Percentiles rank a stretch among this genome's conserved stretches.
These are phyloP conservation scores for Sanguinoderma infundibulare DNA, from an alignment of 1,284 basidiomycete genomes.

Conservation along the genomic window DNA sequence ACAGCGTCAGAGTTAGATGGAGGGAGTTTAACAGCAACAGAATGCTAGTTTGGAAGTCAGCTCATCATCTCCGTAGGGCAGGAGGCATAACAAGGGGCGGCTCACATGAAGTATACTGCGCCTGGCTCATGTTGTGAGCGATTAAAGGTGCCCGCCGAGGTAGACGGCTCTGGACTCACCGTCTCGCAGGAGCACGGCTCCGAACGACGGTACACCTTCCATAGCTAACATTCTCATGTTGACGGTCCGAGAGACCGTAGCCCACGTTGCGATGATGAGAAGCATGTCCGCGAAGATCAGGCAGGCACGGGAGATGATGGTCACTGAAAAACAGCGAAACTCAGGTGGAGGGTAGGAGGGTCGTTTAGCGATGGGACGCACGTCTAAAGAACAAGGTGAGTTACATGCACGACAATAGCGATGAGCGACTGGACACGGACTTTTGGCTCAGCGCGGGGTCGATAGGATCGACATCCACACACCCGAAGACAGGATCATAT, in stretches of 20 bases:
- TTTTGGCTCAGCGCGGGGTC: background rate
- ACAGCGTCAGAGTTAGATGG: background rate
- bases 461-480: background rate
- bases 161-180: background rate
- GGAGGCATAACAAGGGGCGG: background rate
- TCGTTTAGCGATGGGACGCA: background rate
- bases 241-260: background rate
- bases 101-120: conserved; percentile 5
- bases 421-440: background rate
- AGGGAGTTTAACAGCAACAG: conserved; percentile 1
- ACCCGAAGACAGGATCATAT: background rate
- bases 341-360: background rate
- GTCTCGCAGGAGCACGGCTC: background rate
- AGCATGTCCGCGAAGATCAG: conserved; percentile 2
- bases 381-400: background rate
- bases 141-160: too few species aligned
- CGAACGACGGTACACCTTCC: background rate
- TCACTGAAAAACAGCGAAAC: background rate
- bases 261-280: conserved; percentile 6
- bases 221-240: background rate
- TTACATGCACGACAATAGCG: background rate
- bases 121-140: background rate
- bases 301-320: background rate
- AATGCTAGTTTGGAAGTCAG: background rate
- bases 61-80: too few species aligned